phyloP scores from a whole-genome alignment of 768 basidiomycete genomes.

The Russula virescens region DNA sequence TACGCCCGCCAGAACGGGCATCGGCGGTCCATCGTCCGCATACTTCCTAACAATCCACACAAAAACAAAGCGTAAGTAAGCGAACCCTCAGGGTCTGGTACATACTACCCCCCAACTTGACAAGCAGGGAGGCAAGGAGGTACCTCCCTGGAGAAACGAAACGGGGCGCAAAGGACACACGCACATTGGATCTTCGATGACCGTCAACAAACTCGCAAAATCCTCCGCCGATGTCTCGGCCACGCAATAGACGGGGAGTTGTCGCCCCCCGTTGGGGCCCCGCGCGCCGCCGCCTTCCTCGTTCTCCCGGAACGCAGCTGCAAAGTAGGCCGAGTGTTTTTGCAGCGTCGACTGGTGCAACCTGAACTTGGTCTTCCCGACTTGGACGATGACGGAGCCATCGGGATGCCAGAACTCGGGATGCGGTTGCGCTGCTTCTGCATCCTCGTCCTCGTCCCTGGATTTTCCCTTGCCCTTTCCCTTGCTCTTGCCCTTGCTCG shows the following conservation, averaged over 20 bases:
- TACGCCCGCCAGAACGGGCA: conserved; percentile 31
- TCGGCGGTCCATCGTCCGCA: conserved; percentile 28
- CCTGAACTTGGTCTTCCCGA: conserved; percentile 33
- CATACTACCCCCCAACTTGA: too few species aligned
- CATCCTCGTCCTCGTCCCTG: too few species aligned
- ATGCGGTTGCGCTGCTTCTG: neutral
- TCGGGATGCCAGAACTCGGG: conserved; percentile 33
- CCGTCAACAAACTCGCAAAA: conserved; percentile 32
- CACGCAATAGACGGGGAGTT: conserved; percentile 27
- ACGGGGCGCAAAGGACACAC: neutral
- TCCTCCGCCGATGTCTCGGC: conserved; percentile 29
- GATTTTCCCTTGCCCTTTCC: too few species aligned
- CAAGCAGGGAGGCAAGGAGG: too few species aligned
- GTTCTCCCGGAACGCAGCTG: conserved; percentile 24
- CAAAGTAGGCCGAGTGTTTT: conserved; percentile 34
- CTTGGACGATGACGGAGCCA: conserved; percentile 34
- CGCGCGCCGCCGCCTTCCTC: neutral
- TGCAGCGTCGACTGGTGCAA: conserved; percentile 35
- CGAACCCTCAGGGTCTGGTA: neutral
- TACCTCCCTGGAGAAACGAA: too few species aligned
- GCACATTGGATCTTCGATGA: conserved; percentile 35
- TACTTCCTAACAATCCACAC: conserved; percentile 24
- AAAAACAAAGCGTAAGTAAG: neutral
- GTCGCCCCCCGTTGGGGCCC: neutral
- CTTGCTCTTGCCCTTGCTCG: too few species aligned